Evolutionary conservation across 1,284 basidiomycete species (phyloP), one percentile per base, ranked within the genome.

Genomic region (Sphaerobolus stellatus): DNA sequence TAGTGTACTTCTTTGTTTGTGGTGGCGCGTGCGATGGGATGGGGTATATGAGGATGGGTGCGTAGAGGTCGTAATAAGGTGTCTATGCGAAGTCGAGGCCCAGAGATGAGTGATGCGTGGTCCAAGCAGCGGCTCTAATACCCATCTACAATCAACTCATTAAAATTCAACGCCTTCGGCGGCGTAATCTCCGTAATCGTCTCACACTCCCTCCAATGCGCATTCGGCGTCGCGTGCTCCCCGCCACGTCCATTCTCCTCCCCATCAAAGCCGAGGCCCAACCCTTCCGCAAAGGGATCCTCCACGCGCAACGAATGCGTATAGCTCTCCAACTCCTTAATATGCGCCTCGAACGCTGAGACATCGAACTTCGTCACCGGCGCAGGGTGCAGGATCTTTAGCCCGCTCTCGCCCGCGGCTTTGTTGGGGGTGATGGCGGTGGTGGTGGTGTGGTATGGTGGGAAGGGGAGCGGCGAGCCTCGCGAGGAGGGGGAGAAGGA

Each of bases 91-190:
- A n/a, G n/a, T n/a, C n/a, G 41, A 14, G 41, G 11, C 6, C 36
- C n/a, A n/a, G 36, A 38, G 36, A 38, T 38, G 36, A n/a, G 36
- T 20, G 3, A 43, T n/a, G n/a, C n/a, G n/a, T n/a, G n/a, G n/a
- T n/a, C n/a, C n/a, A n/a, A n/a, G n/a, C n/a, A n/a, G n/a, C 5
- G 16, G 41, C 20, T 3, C 41, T 22, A 52, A 28, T 54, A 54
- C 8, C 29, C 33, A 7, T 54, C 52, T 14, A 54, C 52, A 33
- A 54, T 54, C 8, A 54, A 27, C 34, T 54, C 52, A 28, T 54
- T 54, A 22, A 54, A 38, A 25, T 48, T 18, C 2, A 54, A 34
- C 7, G 33, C 22, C 14, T 29, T 22, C 9, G 45, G 25, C 20
- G 41, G 25, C 14, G 45, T 29, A 28, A 16, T 48, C 16, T 48